Conservation (phyloP, 2,329 filamentous ascomycete genomes). For the Calonectria pteridis region DNA sequence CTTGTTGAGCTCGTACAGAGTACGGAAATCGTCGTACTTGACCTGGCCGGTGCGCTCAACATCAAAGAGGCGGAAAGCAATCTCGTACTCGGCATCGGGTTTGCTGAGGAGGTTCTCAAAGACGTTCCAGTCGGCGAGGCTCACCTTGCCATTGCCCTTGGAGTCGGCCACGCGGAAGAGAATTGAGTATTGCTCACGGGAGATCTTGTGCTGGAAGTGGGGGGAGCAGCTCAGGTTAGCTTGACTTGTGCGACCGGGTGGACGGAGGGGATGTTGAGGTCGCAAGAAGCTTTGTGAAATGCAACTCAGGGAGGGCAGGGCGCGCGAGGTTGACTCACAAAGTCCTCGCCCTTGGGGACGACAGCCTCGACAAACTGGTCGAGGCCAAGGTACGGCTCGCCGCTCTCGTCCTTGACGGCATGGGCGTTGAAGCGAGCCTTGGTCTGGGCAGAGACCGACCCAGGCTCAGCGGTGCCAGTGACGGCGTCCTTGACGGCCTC, state of each 20-base stretch:
- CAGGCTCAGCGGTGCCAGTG: constrained; percentile 70
- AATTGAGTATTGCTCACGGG: constrained; percentile 93
- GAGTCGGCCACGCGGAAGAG: constrained; percentile 94
- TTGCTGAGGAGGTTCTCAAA: constrained; percentile 96
- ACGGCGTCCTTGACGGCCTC: constrained; percentile 85
- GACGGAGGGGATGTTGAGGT: not conserved
- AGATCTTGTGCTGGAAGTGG: constrained; percentile 88
- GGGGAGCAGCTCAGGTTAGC: constrained; percentile 26
- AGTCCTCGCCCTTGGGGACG: constrained; percentile 88
- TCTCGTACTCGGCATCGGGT: constrained; percentile 98
- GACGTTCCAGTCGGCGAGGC: constrained; percentile 86
- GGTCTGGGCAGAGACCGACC: constrained; percentile 79
- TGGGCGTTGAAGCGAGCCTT: constrained; percentile 81
- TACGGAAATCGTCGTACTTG: constrained; percentile 89
- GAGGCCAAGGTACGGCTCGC: constrained; percentile 83
- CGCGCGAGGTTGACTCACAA: constrained; percentile 72
- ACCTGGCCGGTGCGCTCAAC: constrained; percentile 85
- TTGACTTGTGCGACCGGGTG: constrained; percentile 15
- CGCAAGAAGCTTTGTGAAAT: not conserved
- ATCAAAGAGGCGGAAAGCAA: constrained; percentile 97
- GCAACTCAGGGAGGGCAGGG: constrained; percentile 4
- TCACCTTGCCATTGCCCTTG: constrained; percentile 78
- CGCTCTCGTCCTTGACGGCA: constrained; percentile 81
- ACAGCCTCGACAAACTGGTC: constrained; percentile 94
- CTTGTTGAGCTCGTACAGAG: constrained; percentile 89